Percentiles rank a stretch among this genome's conserved stretches.
Conservation (phyloP, 768 basidiomycete genomes). For the Tremella mesenterica region DNA sequence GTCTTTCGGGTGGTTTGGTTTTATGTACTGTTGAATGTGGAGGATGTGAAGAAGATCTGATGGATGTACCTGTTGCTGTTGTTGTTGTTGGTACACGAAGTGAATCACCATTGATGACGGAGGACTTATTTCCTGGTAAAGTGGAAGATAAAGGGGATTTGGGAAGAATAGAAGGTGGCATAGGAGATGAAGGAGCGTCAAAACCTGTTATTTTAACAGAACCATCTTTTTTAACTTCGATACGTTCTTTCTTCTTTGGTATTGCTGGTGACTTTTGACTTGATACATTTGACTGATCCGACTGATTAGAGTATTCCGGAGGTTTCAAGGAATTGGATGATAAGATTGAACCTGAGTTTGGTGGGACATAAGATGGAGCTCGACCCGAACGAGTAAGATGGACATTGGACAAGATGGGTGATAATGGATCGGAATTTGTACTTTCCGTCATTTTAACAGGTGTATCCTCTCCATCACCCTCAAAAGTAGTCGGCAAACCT, state of each 20-base stretch:
- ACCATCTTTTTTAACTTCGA: constrained; percentile 21
- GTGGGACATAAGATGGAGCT: no score
- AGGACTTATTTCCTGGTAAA: no score
- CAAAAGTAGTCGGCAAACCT: background rate
- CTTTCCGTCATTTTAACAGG: constrained; percentile 15
- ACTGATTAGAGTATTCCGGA: no score
- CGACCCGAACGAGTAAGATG: no score
- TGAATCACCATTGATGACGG: background rate
- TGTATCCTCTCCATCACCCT: constrained; percentile 4
- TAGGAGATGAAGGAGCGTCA: constrained; percentile 27
- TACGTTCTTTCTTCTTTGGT: constrained; percentile 2
- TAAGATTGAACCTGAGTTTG: no score
- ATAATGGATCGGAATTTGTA: no score
- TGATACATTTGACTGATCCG: no score
- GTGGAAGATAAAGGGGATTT: constrained; percentile 5
- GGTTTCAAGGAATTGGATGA: no score
- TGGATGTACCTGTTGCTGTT: constrained; percentile 6
- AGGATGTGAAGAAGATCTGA: no score
- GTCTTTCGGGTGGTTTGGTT: constrained; percentile 31
- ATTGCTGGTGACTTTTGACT: background rate
- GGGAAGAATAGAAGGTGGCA: constrained; percentile 13
- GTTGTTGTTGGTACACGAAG: no score
- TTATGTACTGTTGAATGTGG: no score
- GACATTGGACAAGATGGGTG: no score
- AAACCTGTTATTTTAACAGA: constrained; percentile 33